Conservation (phyloP, 257 asterid species). For the Orobanche coerulescens region DNA sequence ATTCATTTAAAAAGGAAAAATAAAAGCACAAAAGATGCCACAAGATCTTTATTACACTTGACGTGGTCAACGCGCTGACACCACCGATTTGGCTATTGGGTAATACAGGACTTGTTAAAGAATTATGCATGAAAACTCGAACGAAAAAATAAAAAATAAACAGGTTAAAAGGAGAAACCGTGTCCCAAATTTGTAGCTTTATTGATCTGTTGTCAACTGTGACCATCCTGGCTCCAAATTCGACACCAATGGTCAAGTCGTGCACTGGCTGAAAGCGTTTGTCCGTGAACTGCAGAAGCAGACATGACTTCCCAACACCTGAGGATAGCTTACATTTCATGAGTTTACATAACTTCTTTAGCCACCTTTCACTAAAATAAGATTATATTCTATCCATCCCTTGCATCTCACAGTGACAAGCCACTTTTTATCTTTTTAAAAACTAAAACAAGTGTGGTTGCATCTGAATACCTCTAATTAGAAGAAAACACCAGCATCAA, state of each 20-base stretch:
- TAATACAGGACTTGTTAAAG: slow-evolving; percentile 1
- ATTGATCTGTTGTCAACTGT: slow-evolving; percentile 67
- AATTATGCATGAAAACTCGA: neutral
- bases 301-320: slow-evolving; percentile 92
- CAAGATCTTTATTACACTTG: neutral
- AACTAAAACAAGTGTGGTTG: neutral
- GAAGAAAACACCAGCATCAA: neutral
- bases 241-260: slow-evolving; percentile 84
- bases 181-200: slow-evolving; percentile 85
- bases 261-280: slow-evolving; percentile 84
- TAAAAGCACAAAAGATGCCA: neutral
- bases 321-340: slow-evolving; percentile 7
- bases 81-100: neutral
- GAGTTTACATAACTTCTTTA: neutral
- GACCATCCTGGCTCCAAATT: slow-evolving; percentile 84
- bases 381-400: neutral
- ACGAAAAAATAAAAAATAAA: neutral
- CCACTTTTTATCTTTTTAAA: neutral
- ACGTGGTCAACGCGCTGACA: neutral
- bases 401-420: neutral
- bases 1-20: neutral
- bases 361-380: neutral
- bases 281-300: slow-evolving; percentile 82
- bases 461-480: neutral
- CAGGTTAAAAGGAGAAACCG: slow-evolving; percentile 35